Evolutionary conservation across 768 basidiomycete species (phyloP), one percentile per base, ranked within the genome.

Genomic region (Mycena alexandri): DNA sequence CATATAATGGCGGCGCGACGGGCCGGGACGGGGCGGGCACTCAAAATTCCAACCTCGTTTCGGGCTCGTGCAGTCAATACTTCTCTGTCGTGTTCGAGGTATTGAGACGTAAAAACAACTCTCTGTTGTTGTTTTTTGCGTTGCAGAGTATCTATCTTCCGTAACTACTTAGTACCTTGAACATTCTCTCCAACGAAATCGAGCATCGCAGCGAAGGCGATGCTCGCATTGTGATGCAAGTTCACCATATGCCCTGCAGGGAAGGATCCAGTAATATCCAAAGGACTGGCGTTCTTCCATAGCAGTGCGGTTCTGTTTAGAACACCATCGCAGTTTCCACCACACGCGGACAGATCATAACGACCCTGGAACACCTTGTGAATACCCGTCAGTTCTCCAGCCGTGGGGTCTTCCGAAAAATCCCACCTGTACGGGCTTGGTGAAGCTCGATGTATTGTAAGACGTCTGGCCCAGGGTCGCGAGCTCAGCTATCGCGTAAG

Each of bases 191-290:
- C 12, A 0, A 66, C 65, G 5, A 66, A 66, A 54, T 60, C 65
- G 24, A 66, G 65, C 65, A 66, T 66, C 14, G 41, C 51, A 5
- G 65, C 58, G 33, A 66, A 66, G 7, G 65, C 65, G 21, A 33
- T 10, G 13, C 43, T 66, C 36, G 65, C n/a, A 22, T 66, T 66
- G 44, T 47, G 33, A 38, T 66, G 65, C 34, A 60, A 22, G 44
- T 66, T 66, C 14, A 66, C 65, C 19, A 58, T 60, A 48, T 66
- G 65, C 8, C 65, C 65, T 3, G 65, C 65, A 7, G 65, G 65
- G 34, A 66, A 66, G 19, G 51, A 53, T n/a, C 65, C 65, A 10
- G 42, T 46, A 36, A 66, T 66, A 44, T 60, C 47, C 57, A 66
- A 33, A 0, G 64, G 65, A 24, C 9, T 48, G 7, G 65, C 65